Percentiles rank a stretch among this genome's conserved stretches.
Evolutionary conservation across 805 yeast genomes (phyloP).

Genomic region (Cyberlindnera mrakii): DNA sequence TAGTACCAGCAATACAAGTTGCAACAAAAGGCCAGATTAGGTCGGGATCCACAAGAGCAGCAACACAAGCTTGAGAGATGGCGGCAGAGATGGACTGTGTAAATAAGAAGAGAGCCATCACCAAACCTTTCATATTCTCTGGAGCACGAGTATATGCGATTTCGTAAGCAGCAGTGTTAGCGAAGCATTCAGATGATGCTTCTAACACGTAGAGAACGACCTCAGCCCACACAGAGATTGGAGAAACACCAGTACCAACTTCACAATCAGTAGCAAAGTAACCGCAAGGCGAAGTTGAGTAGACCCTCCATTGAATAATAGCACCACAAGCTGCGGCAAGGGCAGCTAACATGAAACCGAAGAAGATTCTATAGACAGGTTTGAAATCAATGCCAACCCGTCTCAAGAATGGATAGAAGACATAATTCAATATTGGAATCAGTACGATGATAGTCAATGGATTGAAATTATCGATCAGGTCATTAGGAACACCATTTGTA

Average conservation of each 20-base stretch:
- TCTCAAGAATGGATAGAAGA: conserved; percentile 50
- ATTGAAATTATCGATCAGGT: conserved; percentile 69
- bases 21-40: conserved; percentile 31
- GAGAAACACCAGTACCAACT: conserved; percentile 19
- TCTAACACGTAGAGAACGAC: conserved; percentile 62
- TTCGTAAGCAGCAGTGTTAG: conserved; percentile 76
- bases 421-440: conserved; percentile 62
- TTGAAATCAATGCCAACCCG: conserved; percentile 44
- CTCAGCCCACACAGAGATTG: conserved; percentile 65
- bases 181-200: conserved; percentile 72
- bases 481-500: conserved; percentile 73
- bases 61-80: conserved; percentile 63
- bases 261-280: conserved; percentile 52
- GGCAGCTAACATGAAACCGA: conserved; percentile 64
- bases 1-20: conserved; percentile 29
- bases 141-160: conserved; percentile 85
- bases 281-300: conserved; percentile 69
- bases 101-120: conserved; percentile 51
- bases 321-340: conserved; percentile 25
- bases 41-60: conserved; percentile 64
- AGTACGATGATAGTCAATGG: conserved; percentile 72
- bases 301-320: conserved; percentile 64
- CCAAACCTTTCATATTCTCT: conserved; percentile 37
- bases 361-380: conserved; percentile 66
- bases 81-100: conserved; percentile 75